Conservation (phyloP, 2,329 filamentous ascomycete genomes). For the Didymella glomerata region DNA sequence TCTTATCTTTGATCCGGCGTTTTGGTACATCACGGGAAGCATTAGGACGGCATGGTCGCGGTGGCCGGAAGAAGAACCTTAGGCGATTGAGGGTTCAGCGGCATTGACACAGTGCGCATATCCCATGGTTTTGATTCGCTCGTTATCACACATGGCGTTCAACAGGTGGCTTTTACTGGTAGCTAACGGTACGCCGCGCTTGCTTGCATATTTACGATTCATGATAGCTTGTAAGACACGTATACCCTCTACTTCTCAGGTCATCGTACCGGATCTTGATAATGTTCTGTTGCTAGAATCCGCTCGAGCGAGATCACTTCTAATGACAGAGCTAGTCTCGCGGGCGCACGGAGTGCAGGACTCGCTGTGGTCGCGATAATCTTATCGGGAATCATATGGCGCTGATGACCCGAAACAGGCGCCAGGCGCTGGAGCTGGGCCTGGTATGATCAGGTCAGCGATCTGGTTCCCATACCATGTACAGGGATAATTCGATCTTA, state of each 20-base stretch:
- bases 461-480: no score
- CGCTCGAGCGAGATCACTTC: no score
- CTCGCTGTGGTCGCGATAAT: no score
- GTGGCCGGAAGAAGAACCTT: background rate
- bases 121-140: background rate
- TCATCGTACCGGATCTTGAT: background rate
- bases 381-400: no score
- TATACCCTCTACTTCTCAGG: background rate
- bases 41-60: background rate
- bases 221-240: slow-evolving; percentile 16
- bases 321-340: no score
- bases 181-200: slow-evolving; percentile 11
- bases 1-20: background rate
- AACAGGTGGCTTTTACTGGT: background rate
- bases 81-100: background rate
- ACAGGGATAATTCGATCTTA: no score
- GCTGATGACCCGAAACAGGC: no score
- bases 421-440: no score
- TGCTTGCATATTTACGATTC: slow-evolving; percentile 19
- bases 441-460: no score
- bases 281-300: no score
- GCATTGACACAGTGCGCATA: background rate
- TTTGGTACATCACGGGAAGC: background rate
- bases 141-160: slow-evolving; percentile 4
- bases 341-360: no score